Base-by-base conservation (phyloP, 2,329 filamentous ascomycete species). In the Penicillium concentricum region DNA sequence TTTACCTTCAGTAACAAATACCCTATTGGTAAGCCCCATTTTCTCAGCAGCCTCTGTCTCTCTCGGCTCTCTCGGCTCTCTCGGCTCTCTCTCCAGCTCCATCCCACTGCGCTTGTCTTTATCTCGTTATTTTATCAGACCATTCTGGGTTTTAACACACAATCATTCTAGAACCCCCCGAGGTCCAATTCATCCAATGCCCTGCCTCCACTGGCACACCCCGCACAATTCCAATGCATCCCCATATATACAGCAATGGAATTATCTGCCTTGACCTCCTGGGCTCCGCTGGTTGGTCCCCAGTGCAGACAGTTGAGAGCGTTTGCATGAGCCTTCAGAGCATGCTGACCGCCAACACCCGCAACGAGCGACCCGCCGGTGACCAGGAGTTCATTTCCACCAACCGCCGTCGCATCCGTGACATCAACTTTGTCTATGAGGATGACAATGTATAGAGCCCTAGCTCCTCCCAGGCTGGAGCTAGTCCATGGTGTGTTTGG, bases 221-320 rank as follows among this genome's bases (percentile, higher is more conserved):
- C 39, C 82, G 83, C 41, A 78, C 81, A 2, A 92, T 99, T 67
- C 94, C 94, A 1, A 92, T 96, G 74, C 94, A 99, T 70, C 94
- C 94, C 3, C 94, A 99, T 78, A 90, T 99, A 75, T 99, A 99
- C 79, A 94, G 90, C 67, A 99, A 99, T 75, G 94, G 94, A 67
- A 96, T 97, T 74, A 99, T 99, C 72, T 99, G 94, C 70, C 88
- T 99, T 47, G 94, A 99, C 68, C 84, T 99, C 1, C 86, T 99
- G 9, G 91, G 91, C 51, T 81, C 84, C 10, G 87, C 91, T 61
- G 94, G 94, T 55, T 99, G 94, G 94, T 94, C 89, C 46, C 94
- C 94, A 0, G 93, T 99, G 0, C 94, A 99, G 72, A 97, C 93
- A 57, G 94, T 97, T 9, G 93, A 97, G 79, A 96, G 90, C 69